Evolutionary conservation across 2,329 filamentous ascomycete species (phyloP), one percentile per base, ranked within the genome.

Genomic region (Fusarium sp.): DNA sequence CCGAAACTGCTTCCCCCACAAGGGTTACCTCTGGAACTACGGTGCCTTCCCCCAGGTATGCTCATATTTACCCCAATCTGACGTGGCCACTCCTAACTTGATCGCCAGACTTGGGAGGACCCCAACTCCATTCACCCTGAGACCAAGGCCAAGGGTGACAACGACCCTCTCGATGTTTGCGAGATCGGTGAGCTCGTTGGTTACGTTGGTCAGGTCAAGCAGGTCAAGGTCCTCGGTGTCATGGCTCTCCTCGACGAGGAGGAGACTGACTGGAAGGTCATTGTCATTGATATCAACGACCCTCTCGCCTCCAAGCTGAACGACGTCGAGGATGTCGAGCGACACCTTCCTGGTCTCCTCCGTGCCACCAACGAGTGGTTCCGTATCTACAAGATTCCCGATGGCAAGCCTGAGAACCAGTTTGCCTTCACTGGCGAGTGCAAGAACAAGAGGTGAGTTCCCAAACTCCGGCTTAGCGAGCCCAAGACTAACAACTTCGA

Each of bases 361-460:
- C 93, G 96, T 77, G 96, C 96, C 82, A 98, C 95, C 82, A 99
- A 99, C 83, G 96, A 99, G 89, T 99, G 96, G 96, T 99, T 99
- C 94, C 94, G 96, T 85, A 99, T 99, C 91, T 99, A 99, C 93
- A 99, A 99, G 90, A 99, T 99, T 86, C 96, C 96, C 82, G 96
- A 99, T 83, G 96, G 96, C 89, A 99, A 99, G 94, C 95, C 95
- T 80, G 96, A 99, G 93, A 99, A 99, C 91, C 96, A 98, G 88
- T 99, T 99, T 82, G 96, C 96, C 80, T 99, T 99, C 89, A 98
- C 95, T 68, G 96, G 96, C 88, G 96, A 99, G 89, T 98, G 95
- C 93, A 99, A 99, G 93, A 99, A 99, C 92, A 97, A 95, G 91
- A 94, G 93, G 93, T 94, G 78, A 75, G 89, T 77, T 22, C 27